Conservation (phyloP, 1,139 yeast genomes). For the Scheffersomyces cryptocercus region DNA sequence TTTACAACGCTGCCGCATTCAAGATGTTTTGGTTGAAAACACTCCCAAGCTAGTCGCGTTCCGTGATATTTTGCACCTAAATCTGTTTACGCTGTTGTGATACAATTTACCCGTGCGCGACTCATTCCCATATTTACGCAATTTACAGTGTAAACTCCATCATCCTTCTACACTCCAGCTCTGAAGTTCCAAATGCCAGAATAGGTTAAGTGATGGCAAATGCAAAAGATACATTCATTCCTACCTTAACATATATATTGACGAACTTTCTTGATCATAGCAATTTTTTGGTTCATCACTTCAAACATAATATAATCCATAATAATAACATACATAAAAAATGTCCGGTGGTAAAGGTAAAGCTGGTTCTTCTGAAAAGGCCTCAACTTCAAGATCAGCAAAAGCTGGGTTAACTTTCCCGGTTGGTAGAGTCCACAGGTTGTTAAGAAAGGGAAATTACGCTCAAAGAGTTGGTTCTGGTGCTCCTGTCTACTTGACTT, state of each 20-base stretch:
- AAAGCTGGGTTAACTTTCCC: slow-evolving; percentile 99
- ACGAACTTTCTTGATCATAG: background rate
- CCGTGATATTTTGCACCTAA: too few species aligned
- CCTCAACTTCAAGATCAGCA: slow-evolving; percentile 96
- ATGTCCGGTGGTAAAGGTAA: slow-evolving; percentile 99
- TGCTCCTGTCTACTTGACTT: slow-evolving; percentile 94
- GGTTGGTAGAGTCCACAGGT: slow-evolving; percentile 98
- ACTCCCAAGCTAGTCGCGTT: too few species aligned
- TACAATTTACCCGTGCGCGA: too few species aligned
- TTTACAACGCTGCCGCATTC: too few species aligned
- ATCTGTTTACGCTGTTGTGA: too few species aligned
- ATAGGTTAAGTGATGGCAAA: too few species aligned
- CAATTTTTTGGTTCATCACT: background rate
- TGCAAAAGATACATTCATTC: too few species aligned
- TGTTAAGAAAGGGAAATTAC: slow-evolving; percentile 96
- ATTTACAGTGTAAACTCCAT: too few species aligned
- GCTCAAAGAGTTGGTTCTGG: slow-evolving; percentile 99
- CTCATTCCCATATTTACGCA: too few species aligned
- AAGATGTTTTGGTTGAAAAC: too few species aligned
- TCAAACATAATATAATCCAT: background rate
- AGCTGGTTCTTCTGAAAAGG: slow-evolving; percentile 90
- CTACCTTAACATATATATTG: background rate
- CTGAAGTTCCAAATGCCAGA: too few species aligned
- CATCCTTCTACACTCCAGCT: too few species aligned
- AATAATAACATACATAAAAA: slow-evolving; percentile 14